Base-by-base conservation (phyloP, 148 eudicot genomes). In the Euryodendron excelsum region DNA sequence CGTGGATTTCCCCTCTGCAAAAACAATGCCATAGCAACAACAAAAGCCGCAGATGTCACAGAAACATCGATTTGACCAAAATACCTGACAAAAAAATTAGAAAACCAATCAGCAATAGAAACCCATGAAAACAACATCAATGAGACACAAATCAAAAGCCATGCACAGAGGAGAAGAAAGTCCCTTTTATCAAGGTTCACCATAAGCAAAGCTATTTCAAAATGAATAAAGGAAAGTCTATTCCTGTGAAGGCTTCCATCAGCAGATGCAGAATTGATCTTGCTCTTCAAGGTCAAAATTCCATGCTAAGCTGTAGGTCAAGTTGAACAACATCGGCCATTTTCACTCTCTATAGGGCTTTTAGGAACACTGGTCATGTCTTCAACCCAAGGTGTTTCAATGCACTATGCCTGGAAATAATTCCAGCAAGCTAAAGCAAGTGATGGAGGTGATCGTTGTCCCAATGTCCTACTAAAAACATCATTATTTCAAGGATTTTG, bases 1-100 rank as follows among this genome's bases (percentile, higher is more conserved):
- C 98, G 97, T 74, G 98, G 98, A 83, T 80, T 94, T 79, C 90
- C 97, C 85, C 91, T 91, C 86, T 93, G 98, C 85, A 95, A 75
- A 82, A 95, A 94, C 85, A 95, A 86, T 73, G 98, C 79, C 67
- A 80, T 90, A 33, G 90, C 97, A 80, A 95, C 93, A 25, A 91
- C 74, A 83, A 93, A 95, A 69, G 98, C 97, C 21, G 97, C 96
- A 69, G 94, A 95, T 68, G 94, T 91, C 78, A 90, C 97, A 39
- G 96, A 90, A 23, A 93, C 93, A 86, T 95, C 98, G 84, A 95
- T n/a, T n/a, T n/a, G 88, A 80, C 97, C 97, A 64, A 75, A 81
- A 81, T 91, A 93, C 79, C 98, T 93, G 87, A 77, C 69, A 72
- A 47, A 61, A 79, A 67, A 41, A 20, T 66, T 7, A n/a, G 61